Evolutionary conservation across 2,329 filamentous ascomycete species (phyloP), one percentile per base, ranked within the genome.

Genomic region (Knoxdaviesia proteae): DNA sequence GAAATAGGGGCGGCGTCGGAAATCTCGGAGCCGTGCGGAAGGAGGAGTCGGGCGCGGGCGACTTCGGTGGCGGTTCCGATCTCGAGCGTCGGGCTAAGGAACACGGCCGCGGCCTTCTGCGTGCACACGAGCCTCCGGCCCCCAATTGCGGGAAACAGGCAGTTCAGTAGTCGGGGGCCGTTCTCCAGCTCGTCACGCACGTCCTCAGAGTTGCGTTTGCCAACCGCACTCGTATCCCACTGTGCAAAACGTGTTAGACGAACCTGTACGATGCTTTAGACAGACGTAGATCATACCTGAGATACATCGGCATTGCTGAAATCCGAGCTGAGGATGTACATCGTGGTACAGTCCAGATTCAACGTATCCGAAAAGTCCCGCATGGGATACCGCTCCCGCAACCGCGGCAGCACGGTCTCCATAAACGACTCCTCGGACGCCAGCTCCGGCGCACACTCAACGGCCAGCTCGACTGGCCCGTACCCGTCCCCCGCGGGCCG

Each of bases 321-420:
- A 41, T 63, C 61, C 1, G 60, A 62, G 34, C 59, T 54, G 32
- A 63, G 51, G 37, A 60, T 57, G 36, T 63, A 56, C 9, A 63
- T 56, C 36, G 62, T 54, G 5, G 60, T 61, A 43, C 62, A 60
- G 38, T 63, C 61, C 42, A 63, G 50, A 45, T 63, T 63, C 20
- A 63, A 44, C 5, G 56, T 59, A 0, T 47, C 11, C 5, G 60
- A 60, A 11, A 62, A 56, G 6, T 20, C 20, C 20, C 20, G 20
- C 20, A 51, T 49, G 10, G 49, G 52, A 9, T 57, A 47, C 38
- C 56, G 53, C 42, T 58, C 47, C 3, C 53, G 51, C 6, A 59
- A 43, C 1, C 62, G 50, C 2, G 56, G 56, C 7, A 49, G 41
- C 0, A 52, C 44, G 0, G 44, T 40, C 3, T 45, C 20, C 2